Evolutionary conservation across 2,329 filamentous ascomycete genomes (phyloP), one percentile per base, ranked within the genome.

Genomic region (Aspergillus pseudoglaucus): DNA sequence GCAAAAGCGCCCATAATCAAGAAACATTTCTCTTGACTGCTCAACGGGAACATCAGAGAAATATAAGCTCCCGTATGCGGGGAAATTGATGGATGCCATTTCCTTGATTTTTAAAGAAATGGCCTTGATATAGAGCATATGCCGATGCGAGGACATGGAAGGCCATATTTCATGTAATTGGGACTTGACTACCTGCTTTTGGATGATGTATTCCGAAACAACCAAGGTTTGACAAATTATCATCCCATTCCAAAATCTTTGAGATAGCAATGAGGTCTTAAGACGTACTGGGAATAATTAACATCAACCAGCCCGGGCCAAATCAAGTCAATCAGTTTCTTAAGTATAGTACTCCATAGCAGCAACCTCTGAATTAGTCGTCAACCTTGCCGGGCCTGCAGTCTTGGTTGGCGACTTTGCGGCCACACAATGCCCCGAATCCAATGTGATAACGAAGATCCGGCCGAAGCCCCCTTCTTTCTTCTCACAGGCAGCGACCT

Each of bases 291-390:
- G 43, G 8, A 52, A 44, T 1, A 50, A 46, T 50, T 3, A 52
- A 22, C 4, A 35, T 33, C n/a, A 51, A 32, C 15, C 10, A 22
- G 1, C 10, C 23, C 7, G 2, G 8, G 23, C 14, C 35, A 43
- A 5, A 40, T 17, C n/a, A 1, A 6, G 22, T 25, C 18, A n/a
- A 46, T 42, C 10, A 20, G 5, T n/a, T 17, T 48, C 8, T 45
- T 42, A 3, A 65, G 53, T 63, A 74, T 69, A 47, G 53, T 70
- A 75, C 50, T 59, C 58, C 40, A 76, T 72, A 0, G 71, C 76
- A 43, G 73, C 72, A 52, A 76, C 72, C 59, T 75, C 69, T n/a
- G 71, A 75, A 48, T 64, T 66, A 2, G 68, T 74, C 1, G 61
- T 64, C 30, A 73, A 59, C 35, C 59, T 60, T 45, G 55, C 43